Base-by-base conservation (phyloP, 345 rosid species). In the Geranium brycei region DNA sequence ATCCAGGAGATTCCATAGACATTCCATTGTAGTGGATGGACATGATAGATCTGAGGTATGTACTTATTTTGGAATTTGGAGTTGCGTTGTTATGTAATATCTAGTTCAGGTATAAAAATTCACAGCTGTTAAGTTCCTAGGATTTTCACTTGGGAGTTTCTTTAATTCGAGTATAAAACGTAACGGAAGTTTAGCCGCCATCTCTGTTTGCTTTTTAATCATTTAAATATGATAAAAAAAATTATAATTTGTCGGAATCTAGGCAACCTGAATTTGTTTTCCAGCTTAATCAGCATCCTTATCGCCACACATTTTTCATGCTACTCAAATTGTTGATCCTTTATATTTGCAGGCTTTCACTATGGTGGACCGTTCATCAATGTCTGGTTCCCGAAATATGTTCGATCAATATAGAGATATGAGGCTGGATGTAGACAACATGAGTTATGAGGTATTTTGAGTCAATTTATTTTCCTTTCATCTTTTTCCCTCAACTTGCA, bases 351-450 rank as follows among this genome's bases (percentile, higher is more conserved):
- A 78, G 82, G 71, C 47, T 59, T 66, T 35, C 51, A 28, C 56
- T 60, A 61, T 67, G 51, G 58, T 56, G 31, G 78, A 72, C 28
- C 69, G 18, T 38, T 28, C 74, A 2, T 13, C 10, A 14, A 47
- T 58, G 10, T 65, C 67, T 69, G 71, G 71, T n/a, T 69, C 75
- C 60, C 64, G 71, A 68, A 68, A 70, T 51, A 19, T 62, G 47
- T 32, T 62, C 60, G 79, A 78, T 76, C 75, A 67, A 17, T 66
- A 78, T 41, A 51, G 77, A 63, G 79, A 78, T 51, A 65, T 78
- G 79, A 75, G 79, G 58, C 68, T 78, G 41, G 75, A 78, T 56
- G 61, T 70, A 28, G 77, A 75, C 69, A 68, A 70, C 75, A 75
- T 78, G 79, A 70, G 70, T 53, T 78, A 78, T 16, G 82, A 78